These are phyloP conservation scores for Breynia disticha DNA, from an alignment of 441 rosid species.

Conservation along the genomic window DNA sequence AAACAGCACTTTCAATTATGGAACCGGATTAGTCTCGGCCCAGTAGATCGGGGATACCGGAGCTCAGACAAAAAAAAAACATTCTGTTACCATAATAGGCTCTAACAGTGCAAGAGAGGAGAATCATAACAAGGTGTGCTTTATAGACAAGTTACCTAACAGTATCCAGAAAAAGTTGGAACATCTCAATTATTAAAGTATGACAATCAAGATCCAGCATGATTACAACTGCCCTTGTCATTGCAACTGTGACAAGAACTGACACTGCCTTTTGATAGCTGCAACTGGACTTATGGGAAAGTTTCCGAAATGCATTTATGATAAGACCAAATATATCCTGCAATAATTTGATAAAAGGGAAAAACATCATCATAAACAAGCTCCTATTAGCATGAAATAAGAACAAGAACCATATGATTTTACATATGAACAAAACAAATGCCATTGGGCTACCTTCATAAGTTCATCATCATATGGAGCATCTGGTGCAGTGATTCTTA, in stretches of 20 bases:
- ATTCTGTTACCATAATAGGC: background rate
- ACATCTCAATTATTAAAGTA: constrained; percentile 60
- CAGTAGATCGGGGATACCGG: too few species aligned
- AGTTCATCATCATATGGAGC: constrained; percentile 68
- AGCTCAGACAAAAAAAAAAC: too few species aligned
- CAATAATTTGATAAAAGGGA: background rate
- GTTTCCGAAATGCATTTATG: constrained; percentile 46
- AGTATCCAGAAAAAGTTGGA: constrained; percentile 30
- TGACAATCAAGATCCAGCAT: constrained; percentile 90
- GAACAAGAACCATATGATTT: too few species aligned
- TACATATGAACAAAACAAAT: background rate
- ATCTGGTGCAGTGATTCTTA: constrained; percentile 81
- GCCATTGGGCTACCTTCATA: constrained; percentile 42
- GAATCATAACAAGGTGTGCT: background rate
- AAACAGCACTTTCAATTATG: too few species aligned
- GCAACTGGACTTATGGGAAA: constrained; percentile 47
- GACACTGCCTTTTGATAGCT: constrained; percentile 45
- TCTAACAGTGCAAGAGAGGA: background rate
- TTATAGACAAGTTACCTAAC: constrained; percentile 9
- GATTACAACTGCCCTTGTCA: constrained; percentile 68
- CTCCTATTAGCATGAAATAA: too few species aligned
- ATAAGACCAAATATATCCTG: constrained; percentile 21
- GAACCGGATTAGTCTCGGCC: too few species aligned
- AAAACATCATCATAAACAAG: background rate
- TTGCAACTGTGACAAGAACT: constrained; percentile 72